Conservation (phyloP, 371 early-diverging fungal species). For the Apophysomyces ossiformis region DNA sequence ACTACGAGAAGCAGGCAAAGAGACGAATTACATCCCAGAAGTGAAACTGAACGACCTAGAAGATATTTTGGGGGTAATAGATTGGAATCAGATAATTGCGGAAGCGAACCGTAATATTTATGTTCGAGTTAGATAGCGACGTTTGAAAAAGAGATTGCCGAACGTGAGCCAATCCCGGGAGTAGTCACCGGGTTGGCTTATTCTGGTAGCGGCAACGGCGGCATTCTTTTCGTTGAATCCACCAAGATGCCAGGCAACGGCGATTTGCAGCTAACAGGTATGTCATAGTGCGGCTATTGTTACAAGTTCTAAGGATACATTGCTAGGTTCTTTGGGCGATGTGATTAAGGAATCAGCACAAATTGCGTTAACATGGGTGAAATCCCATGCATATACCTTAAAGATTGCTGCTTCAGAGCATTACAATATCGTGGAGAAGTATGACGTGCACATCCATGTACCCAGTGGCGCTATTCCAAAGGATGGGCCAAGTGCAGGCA, state of each 20-base stretch:
- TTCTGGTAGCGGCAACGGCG: slow-evolving; percentile 75
- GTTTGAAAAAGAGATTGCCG: slow-evolving; percentile 64
- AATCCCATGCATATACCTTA: slow-evolving; percentile 65
- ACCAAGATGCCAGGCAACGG: slow-evolving; percentile 79
- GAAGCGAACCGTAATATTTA: not conserved
- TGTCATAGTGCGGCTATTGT: not conserved
- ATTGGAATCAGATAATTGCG: not conserved
- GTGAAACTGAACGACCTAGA: slow-evolving; percentile 52
- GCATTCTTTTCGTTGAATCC: slow-evolving; percentile 81
- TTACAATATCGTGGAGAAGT: slow-evolving; percentile 41
- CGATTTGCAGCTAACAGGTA: slow-evolving; percentile 65
- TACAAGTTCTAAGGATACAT: not conserved
- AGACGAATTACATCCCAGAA: slow-evolving; percentile 31
- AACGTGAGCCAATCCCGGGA: slow-evolving; percentile 68
- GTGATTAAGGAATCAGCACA: slow-evolving; percentile 89
- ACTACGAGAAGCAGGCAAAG: slow-evolving; percentile 24
- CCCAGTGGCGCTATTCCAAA: slow-evolving; percentile 85
- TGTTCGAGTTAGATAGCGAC: slow-evolving; percentile 17
- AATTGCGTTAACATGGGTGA: slow-evolving; percentile 81
- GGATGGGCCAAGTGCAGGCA: slow-evolving; percentile 76
- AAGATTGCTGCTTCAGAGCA: slow-evolving; percentile 45
- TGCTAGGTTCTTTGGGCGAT: slow-evolving; percentile 76
- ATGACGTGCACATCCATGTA: slow-evolving; percentile 84
- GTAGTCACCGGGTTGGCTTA: slow-evolving; percentile 87
- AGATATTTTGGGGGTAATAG: slow-evolving; percentile 66